phyloP scores from a whole-genome alignment of 129 eudicot genomes.

The Gnaphalium uliginosum region DNA sequence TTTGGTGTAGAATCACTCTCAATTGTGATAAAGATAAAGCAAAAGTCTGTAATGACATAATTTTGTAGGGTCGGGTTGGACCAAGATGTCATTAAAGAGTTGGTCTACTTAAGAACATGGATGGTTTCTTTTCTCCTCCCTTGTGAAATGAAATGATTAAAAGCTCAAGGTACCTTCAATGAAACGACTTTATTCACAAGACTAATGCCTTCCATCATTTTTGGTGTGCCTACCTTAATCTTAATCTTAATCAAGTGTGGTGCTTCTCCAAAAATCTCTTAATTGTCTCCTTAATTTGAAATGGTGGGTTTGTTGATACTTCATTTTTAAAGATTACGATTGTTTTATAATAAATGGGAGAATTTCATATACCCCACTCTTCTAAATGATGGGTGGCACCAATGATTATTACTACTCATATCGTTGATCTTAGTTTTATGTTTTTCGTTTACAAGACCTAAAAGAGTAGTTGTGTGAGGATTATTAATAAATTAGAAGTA shows the following conservation, averaged over 20 bases:
- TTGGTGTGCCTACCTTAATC: slow-evolving; percentile 36
- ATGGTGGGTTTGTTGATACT: background rate
- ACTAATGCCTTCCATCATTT: slow-evolving; percentile 32
- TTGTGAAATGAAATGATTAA: slow-evolving; percentile 53
- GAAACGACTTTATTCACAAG: slow-evolving; percentile 34
- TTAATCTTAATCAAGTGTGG: background rate
- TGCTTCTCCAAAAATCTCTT: background rate
- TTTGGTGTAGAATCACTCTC: slow-evolving; percentile 30
- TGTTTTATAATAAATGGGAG: too few species aligned
- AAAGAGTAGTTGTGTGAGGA: too few species aligned
- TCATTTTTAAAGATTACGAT: too few species aligned
- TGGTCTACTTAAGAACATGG: slow-evolving; percentile 32
- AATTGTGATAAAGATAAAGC: slow-evolving; percentile 22
- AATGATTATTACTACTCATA: slow-evolving; percentile 21
- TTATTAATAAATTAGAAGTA: too few species aligned
- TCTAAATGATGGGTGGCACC: slow-evolving; percentile 27
- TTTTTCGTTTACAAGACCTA: too few species aligned
- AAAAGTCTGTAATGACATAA: slow-evolving; percentile 24
- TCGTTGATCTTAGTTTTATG: background rate
- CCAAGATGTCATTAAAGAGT: slow-evolving; percentile 24
- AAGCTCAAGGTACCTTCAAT: slow-evolving; percentile 27
- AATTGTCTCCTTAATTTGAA: background rate
- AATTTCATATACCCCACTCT: too few species aligned
- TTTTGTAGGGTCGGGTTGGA: slow-evolving; percentile 31
- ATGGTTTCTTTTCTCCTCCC: slow-evolving; percentile 17